phyloP scores from a whole-genome alignment of 192 early-diverging fungal genomes.

The Jimgerdemannia flammicorona region DNA sequence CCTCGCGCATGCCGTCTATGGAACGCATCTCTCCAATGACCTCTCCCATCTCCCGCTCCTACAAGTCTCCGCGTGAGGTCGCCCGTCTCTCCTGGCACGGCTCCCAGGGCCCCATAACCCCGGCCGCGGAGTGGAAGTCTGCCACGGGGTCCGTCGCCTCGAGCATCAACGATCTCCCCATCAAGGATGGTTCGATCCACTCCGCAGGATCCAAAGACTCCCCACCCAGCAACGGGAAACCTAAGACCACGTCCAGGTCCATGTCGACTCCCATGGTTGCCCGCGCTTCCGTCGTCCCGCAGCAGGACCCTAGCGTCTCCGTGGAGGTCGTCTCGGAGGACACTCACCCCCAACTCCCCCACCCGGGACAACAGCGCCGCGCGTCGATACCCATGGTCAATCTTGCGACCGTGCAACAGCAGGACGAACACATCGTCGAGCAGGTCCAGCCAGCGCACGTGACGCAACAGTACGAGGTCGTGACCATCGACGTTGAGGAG shows the following conservation, averaged over 20 bases:
- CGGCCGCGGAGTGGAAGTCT: too few species aligned
- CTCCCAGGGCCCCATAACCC: background rate
- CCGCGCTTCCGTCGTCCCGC: background rate
- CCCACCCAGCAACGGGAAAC: background rate
- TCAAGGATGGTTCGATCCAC: background rate
- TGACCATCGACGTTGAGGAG: too few species aligned
- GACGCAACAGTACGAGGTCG: too few species aligned
- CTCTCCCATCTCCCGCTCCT: background rate
- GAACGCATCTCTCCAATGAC: background rate
- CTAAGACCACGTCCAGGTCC: background rate
- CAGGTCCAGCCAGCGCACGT: too few species aligned
- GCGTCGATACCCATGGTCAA: too few species aligned
- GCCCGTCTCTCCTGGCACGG: background rate
- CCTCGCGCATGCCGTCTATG: background rate
- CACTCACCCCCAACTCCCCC: background rate
- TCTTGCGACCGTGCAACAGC: too few species aligned
- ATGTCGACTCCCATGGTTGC: background rate
- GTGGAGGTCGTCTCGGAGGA: background rate
- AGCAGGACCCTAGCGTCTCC: background rate
- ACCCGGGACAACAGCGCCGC: too few species aligned
- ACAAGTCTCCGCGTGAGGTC: background rate
- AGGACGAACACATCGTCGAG: too few species aligned
- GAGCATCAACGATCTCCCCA: background rate
- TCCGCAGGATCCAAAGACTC: background rate
- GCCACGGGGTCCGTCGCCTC: background rate